Conservation (phyloP, 75 land plant genomes). For the Selaginella moellendorffii region DNA sequence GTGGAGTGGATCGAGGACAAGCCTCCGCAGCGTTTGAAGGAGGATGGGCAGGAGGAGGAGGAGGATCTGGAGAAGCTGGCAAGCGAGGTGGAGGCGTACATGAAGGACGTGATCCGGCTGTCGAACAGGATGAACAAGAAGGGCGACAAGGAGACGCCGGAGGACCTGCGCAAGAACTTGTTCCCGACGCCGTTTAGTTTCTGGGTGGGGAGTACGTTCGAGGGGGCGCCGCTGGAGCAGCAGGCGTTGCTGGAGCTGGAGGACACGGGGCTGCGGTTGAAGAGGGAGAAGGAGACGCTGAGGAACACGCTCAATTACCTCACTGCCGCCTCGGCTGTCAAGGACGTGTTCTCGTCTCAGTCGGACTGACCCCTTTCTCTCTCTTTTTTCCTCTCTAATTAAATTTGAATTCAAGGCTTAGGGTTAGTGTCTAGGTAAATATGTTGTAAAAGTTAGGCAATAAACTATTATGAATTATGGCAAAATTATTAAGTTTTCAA, state of each 20-base stretch:
- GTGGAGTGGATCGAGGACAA: constrained; percentile 88
- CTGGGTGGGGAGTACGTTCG: constrained; percentile 87
- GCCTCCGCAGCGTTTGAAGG: too few relatives aligned
- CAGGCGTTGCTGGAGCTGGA: constrained; percentile 92
- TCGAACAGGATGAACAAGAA: constrained; percentile 71
- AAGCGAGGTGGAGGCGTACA: constrained; percentile 61
- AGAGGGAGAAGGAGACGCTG: constrained; percentile 84
- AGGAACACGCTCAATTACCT: constrained; percentile 77
- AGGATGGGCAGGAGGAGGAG: constrained; percentile 23
- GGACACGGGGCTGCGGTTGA: constrained; percentile 70
- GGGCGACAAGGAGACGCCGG: constrained; percentile 47
- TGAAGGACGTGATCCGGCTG: constrained; percentile 86
- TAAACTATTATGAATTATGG: too few relatives aligned
- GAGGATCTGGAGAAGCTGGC: constrained; percentile 58
- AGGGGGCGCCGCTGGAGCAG: constrained; percentile 89
- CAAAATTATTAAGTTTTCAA: too few relatives aligned
- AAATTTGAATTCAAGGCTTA: too few relatives aligned
- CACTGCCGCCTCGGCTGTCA: constrained; percentile 86
- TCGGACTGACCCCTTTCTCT: too few relatives aligned
- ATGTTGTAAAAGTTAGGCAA: too few relatives aligned
- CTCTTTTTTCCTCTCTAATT: too few relatives aligned
- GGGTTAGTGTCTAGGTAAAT: too few relatives aligned
- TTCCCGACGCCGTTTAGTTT: constrained; percentile 97
- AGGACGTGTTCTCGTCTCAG: constrained; percentile 69
- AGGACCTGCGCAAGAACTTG: constrained; percentile 50